Evolutionary conservation across 495 filamentous ascomycete genomes (phyloP).

Genomic region (Talaromyces ruber): DNA sequence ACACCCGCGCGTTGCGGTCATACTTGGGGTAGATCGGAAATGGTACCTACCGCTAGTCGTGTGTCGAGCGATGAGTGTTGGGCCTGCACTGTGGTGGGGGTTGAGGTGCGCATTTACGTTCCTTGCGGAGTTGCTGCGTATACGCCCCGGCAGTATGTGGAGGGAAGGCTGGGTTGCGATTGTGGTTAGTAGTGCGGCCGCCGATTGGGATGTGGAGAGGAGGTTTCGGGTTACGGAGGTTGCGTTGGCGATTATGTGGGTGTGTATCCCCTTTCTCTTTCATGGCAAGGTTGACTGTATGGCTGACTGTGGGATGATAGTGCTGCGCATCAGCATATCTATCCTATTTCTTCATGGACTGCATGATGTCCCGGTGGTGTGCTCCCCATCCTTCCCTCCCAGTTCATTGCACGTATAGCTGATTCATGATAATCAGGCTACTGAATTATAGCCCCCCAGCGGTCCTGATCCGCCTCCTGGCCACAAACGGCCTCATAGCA

Average conservation of each 20-base stretch:
- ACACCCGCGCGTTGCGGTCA: slow-evolving; percentile 57
- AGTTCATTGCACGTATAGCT: background rate
- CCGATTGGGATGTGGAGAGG: slow-evolving; percentile 45
- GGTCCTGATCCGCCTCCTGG: slow-evolving; percentile 74
- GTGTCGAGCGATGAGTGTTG: slow-evolving; percentile 51
- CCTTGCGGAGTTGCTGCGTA: slow-evolving; percentile 44
- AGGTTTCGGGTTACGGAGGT: slow-evolving; percentile 66
- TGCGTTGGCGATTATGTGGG: slow-evolving; percentile 75
- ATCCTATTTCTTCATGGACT: slow-evolving; percentile 85
- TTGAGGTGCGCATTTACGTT: slow-evolving; percentile 52
- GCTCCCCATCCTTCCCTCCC: slow-evolving; percentile 12
- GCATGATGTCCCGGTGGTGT: slow-evolving; percentile 87
- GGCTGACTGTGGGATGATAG: slow-evolving; percentile 24
- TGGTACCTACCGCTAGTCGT: slow-evolving; percentile 57
- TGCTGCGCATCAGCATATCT: slow-evolving; percentile 77
- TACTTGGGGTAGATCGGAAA: slow-evolving; percentile 51
- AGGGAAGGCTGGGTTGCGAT: slow-evolving; percentile 36
- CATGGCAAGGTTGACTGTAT: background rate
- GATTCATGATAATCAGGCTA: slow-evolving; percentile 45
- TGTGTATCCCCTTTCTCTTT: slow-evolving; percentile 32
- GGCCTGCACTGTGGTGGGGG: slow-evolving; percentile 55
- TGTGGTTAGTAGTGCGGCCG: slow-evolving; percentile 35
- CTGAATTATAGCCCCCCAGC: slow-evolving; percentile 80
- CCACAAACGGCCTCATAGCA: slow-evolving; percentile 69
- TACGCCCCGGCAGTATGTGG: slow-evolving; percentile 33